phyloP scores from a whole-genome alignment of 345 rosid species.

The Stellera chamaejasme region DNA sequence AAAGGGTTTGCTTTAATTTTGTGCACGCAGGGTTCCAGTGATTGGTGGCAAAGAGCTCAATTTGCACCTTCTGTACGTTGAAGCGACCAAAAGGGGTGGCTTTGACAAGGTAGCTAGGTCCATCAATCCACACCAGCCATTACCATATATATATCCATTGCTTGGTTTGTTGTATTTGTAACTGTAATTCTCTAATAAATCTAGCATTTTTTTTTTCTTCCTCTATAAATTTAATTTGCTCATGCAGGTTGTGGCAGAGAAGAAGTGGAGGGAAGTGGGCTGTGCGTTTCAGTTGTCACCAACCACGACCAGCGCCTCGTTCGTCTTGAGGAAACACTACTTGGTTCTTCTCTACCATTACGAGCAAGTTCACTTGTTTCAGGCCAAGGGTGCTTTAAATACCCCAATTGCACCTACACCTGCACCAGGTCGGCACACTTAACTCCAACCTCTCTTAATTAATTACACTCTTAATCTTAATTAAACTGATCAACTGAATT shows the following conservation, averaged over 20 bases:
- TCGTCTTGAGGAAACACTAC: slow-evolving; percentile 85
- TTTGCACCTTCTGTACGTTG: slow-evolving; percentile 82
- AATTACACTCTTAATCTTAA: neutral
- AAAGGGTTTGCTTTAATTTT: neutral
- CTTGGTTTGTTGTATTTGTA: neutral
- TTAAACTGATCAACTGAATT: too few species aligned
- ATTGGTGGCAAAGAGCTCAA: slow-evolving; percentile 95
- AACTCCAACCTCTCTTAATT: neutral
- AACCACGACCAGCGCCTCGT: slow-evolving; percentile 95
- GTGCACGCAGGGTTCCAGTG: slow-evolving; percentile 78
- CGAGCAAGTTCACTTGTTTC: slow-evolving; percentile 83
- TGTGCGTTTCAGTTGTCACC: slow-evolving; percentile 75
- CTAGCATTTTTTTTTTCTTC: neutral
- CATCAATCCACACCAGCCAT: neutral
- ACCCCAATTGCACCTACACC: slow-evolving; percentile 18
- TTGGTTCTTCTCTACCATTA: slow-evolving; percentile 73
- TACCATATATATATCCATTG: neutral
- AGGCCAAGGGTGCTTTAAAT: slow-evolving; percentile 49
- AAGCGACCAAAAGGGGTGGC: slow-evolving; percentile 81
- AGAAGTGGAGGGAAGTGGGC: slow-evolving; percentile 99
- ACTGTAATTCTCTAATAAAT: neutral
- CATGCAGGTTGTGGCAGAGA: slow-evolving; percentile 79
- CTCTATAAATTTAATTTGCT: neutral
- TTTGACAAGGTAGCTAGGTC: slow-evolving; percentile 60
- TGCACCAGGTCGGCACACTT: neutral